These are phyloP conservation scores for Helicostylum pulchrum DNA, from an alignment of 192 early-diverging fungal species.

Conservation along the genomic window DNA sequence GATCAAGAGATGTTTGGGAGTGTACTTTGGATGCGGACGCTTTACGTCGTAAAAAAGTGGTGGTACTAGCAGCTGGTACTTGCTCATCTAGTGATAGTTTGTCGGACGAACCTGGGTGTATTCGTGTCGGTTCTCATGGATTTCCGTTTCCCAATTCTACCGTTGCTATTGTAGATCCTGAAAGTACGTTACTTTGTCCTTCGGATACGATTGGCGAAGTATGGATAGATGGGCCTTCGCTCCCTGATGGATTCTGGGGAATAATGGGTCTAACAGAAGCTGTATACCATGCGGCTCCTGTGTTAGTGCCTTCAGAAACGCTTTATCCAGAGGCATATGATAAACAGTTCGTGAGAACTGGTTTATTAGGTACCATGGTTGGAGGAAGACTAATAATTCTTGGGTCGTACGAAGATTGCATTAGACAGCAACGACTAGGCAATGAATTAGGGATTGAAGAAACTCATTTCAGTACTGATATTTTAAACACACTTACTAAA, in stretches of 20 bases:
- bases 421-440: slow-evolving; percentile 48
- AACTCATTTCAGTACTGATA: slow-evolving; percentile 31
- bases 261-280: slow-evolving; percentile 67
- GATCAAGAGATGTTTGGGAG: slow-evolving; percentile 48
- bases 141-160: slow-evolving; percentile 60
- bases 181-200: slow-evolving; percentile 68
- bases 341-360: slow-evolving; percentile 72
- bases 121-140: slow-evolving; percentile 52
- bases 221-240: slow-evolving; percentile 71
- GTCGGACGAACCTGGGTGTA: slow-evolving; percentile 24
- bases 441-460: slow-evolving; percentile 26
- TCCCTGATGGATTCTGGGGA: slow-evolving; percentile 76
- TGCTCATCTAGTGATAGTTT: slow-evolving; percentile 19
- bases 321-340: slow-evolving; percentile 49
- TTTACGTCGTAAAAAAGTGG: slow-evolving; percentile 60
- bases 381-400: slow-evolving; percentile 69
- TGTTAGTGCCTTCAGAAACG: slow-evolving; percentile 48
- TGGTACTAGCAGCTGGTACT: slow-evolving; percentile 49
- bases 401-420: slow-evolving; percentile 73
- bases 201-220: slow-evolving; percentile 78
- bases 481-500: slow-evolving; percentile 36
- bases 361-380: slow-evolving; percentile 68
- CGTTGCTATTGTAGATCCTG: slow-evolving; percentile 77
- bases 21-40: slow-evolving; percentile 67
- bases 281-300: slow-evolving; percentile 65